phyloP scores from a whole-genome alignment of 2,329 filamentous ascomycete genomes.

The Mollisia scopiformis region DNA sequence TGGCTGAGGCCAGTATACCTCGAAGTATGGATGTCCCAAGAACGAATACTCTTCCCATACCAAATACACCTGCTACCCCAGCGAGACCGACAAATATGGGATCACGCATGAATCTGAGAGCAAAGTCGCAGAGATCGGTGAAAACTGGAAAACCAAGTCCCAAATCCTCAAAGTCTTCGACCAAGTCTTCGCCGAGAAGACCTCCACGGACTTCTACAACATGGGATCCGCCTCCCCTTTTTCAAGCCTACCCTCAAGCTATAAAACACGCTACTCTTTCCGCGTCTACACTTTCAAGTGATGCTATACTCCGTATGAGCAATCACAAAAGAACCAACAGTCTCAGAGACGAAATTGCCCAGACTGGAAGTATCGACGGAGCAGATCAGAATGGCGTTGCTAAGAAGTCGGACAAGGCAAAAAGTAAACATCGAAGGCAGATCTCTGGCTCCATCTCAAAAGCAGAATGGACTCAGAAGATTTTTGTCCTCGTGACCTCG shows the following conservation, averaged over 20 bases:
- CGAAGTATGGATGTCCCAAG: slow-evolving; percentile 21
- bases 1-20: slow-evolving; percentile 16
- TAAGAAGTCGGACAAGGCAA: slow-evolving; percentile 45
- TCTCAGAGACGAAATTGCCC: slow-evolving; percentile 40
- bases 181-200: slow-evolving; percentile 17
- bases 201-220: slow-evolving; percentile 29
- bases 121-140: slow-evolving; percentile 25
- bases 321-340: slow-evolving; percentile 54
- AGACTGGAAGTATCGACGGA: slow-evolving; percentile 27
- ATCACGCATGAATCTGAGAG: slow-evolving; percentile 30
- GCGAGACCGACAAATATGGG: slow-evolving; percentile 14
- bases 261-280: slow-evolving; percentile 74
- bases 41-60: slow-evolving; percentile 6
- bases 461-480: slow-evolving; percentile 70
- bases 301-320: slow-evolving; percentile 65
- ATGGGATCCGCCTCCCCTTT: slow-evolving; percentile 77
- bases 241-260: slow-evolving; percentile 85
- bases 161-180: slow-evolving; percentile 22
- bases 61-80: slow-evolving; percentile 21
- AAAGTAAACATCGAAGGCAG: slow-evolving; percentile 42
- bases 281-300: slow-evolving; percentile 68
- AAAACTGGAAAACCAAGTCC: slow-evolving; percentile 25
- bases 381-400: slow-evolving; percentile 14
- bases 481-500: slow-evolving; percentile 70
- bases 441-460: slow-evolving; percentile 41